These are phyloP conservation scores for Penicillium taxi DNA, from an alignment of 495 filamentous ascomycete species.

Conservation along the genomic window DNA sequence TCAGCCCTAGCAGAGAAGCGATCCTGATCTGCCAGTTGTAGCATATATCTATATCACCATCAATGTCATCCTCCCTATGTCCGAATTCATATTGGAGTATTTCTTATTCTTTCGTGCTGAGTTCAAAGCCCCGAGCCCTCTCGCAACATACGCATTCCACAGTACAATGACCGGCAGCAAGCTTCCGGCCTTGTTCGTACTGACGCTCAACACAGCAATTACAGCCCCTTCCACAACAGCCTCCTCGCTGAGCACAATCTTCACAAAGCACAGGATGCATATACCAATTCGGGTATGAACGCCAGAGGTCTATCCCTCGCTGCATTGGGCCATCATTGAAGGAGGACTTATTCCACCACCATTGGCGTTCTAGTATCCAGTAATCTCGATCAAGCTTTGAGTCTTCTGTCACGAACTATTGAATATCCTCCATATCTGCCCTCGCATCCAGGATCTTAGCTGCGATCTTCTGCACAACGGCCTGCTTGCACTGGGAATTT, in stretches of 20 bases:
- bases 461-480: conserved; percentile 2
- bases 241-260: conserved; percentile 3
- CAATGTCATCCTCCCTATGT: not conserved
- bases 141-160: conserved; percentile 6
- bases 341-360: conserved; percentile 1
- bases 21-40: not conserved
- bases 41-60: too few relatives aligned
- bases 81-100: not conserved
- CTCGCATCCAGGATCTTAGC: too few relatives aligned
- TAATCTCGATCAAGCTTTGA: not conserved
- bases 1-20: conserved; percentile 5
- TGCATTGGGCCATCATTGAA: not conserved
- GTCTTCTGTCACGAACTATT: too few relatives aligned
- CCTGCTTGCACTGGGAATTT: conserved; percentile 6
- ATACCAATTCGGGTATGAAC: conserved; percentile 5
- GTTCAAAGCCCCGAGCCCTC: conserved; percentile 1
- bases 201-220: conserved; percentile 3
- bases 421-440: too few relatives aligned
- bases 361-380: not conserved
- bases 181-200: not conserved
- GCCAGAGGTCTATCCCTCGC: conserved; percentile 3
- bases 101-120: not conserved
- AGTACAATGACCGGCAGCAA: conserved; percentile 5
- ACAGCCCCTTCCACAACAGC: conserved; percentile 4
- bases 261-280: conserved; percentile 4